Percentiles rank a stretch among this genome's conserved stretches.
Conservation (phyloP, 2,329 filamentous ascomycete species). For the Pseudocercospora eumusae region DNA sequence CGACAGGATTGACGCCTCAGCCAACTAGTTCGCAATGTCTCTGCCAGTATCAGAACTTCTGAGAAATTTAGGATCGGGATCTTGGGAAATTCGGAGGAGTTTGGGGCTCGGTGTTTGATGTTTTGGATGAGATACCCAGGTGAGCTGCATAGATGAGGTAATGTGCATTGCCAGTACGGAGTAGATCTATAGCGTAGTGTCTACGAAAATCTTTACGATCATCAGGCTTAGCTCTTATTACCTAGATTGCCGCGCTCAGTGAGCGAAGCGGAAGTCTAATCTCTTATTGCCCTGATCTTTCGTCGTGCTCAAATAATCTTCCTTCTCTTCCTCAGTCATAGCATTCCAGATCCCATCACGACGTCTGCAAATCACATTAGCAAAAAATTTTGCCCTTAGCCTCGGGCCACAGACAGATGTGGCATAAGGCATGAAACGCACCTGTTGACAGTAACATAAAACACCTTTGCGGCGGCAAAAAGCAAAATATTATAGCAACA, state of each 20-base stretch:
- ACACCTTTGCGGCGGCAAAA: constrained; percentile 55
- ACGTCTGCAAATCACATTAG: constrained; percentile 4
- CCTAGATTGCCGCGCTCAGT: neutral
- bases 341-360: constrained; percentile 49
- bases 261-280: constrained; percentile 44
- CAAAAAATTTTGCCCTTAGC: neutral
- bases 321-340: constrained; percentile 53
- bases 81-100: neutral
- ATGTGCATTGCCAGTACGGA: neutral
- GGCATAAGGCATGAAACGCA: no score
- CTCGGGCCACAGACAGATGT: neutral
- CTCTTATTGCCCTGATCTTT: constrained; percentile 46
- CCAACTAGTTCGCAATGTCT: constrained; percentile 44
- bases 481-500: constrained; percentile 53
- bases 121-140: constrained; percentile 17
- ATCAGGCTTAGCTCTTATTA: neutral
- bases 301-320: constrained; percentile 50
- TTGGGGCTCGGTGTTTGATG: constrained; percentile 7
- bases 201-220: neutral
- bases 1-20: constrained; percentile 41
- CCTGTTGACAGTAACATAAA: constrained; percentile 56
- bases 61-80: constrained; percentile 10
- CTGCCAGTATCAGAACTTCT: constrained; percentile 51
- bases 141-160: neutral
- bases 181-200: neutral